Evolutionary conservation across 176 grass and related monocot species (phyloP), one percentile per base, ranked within the genome.

Genomic region (Musa troglodytarum): DNA sequence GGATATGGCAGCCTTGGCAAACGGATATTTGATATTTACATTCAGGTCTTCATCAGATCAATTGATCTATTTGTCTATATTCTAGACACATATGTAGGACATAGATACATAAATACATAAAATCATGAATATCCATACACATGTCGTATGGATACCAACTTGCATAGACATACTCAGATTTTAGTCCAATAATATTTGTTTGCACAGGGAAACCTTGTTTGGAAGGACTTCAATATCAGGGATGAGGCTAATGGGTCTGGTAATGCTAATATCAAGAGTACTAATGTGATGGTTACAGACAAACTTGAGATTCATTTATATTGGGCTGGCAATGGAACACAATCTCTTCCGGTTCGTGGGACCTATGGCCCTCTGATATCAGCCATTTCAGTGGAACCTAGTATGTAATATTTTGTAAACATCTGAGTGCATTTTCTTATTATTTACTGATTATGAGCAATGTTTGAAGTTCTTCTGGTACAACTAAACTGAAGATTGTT

Each of bases 291-390:
- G 24, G 22, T 66, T 22, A 66, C 20, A 8, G 24, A 26, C 63
- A 66, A 66, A 26, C 63, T 66, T 25, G 63, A 66, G 63, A 66
- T 29, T 11, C 63, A 66, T 28, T 66, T 66, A 25, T 66, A 66
- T 12, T 66, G 63, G 63, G 63, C 63, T 75, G 92, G 92, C 52
- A 96, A 96, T 77, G 92, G 92, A 51, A 96, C 92, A 20, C 88
- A 83, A 57, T 81, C 81, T 19, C 80, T 96, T 61, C 92, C 92
- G 16, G 49, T 82, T 50, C 81, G 88, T 8, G 92, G 92, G 51
- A 79, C 86, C 10, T 96, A 96, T 29, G 92, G 92, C 21, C 92
- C 88, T 74, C 82, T 96, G 73, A 96, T 96, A 75, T 96, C 88
- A 65, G 88, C 92, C 64, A 91, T 96, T 84, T 91, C 92, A 56